These are phyloP conservation scores for Neopestalotiopsis rosae DNA, from an alignment of 2,329 filamentous ascomycete genomes.

Conservation along the genomic window DNA sequence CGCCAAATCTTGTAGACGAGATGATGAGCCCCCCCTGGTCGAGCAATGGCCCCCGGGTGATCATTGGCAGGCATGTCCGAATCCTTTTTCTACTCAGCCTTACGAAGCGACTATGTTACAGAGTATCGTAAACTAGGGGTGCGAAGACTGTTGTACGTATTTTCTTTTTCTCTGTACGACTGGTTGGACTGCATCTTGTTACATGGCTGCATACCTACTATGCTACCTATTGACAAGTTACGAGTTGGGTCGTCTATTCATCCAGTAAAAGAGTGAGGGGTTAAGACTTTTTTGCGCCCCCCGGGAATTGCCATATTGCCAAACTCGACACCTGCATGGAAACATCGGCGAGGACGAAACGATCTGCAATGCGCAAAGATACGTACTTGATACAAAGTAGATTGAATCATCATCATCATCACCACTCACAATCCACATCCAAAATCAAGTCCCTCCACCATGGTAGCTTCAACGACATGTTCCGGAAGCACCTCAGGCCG, in stretches of 20 bases:
- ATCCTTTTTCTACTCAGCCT: background rate
- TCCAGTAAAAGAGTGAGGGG: too few species aligned
- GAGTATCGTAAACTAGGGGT: background rate
- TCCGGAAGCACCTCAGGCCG: background rate
- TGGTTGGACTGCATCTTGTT: too few species aligned
- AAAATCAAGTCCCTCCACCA: background rate
- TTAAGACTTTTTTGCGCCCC: background rate
- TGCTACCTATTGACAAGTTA: too few species aligned
- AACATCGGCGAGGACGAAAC: background rate
- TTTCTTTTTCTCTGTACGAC: too few species aligned
- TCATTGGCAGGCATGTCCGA: background rate
- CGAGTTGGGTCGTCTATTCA: too few species aligned
- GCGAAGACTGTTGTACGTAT: background rate
- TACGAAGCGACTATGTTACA: background rate
- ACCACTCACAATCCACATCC: too few species aligned
- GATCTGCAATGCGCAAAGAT: background rate
- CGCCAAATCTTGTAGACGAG: slow-evolving; percentile 1
- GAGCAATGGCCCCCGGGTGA: background rate
- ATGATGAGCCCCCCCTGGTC: background rate
- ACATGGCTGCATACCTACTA: too few species aligned
- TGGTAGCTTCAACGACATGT: background rate
- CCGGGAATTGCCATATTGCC: background rate
- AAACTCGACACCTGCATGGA: background rate
- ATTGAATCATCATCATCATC: too few species aligned
- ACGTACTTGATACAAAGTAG: too few species aligned